Evolutionary conservation across 176 grass and related monocot species (phyloP).

Genomic region (Avena insularis): DNA sequence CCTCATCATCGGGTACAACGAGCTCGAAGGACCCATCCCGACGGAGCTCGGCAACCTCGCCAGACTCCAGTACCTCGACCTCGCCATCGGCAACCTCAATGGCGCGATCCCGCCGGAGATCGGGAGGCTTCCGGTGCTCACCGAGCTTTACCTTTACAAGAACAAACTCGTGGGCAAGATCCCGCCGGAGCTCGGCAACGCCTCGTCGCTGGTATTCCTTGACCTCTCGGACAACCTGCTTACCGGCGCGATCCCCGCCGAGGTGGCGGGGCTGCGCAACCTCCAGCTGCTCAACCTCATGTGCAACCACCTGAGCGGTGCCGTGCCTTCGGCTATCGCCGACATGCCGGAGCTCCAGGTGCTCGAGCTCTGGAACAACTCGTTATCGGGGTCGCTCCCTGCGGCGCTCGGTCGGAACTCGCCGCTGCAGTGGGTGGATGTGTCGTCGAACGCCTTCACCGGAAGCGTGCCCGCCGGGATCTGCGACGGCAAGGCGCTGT

Average conservation of each 20-base stretch:
- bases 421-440: constrained; percentile 87
- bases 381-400: constrained; percentile 68
- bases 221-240: constrained; percentile 83
- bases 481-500: constrained; percentile 66
- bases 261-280: constrained; percentile 61
- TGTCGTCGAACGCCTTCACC: constrained; percentile 76
- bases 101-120: constrained; percentile 76
- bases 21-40: constrained; percentile 78
- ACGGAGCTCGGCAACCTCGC: constrained; percentile 72
- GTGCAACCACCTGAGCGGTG: constrained; percentile 85
- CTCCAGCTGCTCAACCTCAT: constrained; percentile 81
- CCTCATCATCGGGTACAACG: constrained; percentile 89
- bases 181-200: constrained; percentile 75
- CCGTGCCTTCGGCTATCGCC: constrained; percentile 65
- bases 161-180: constrained; percentile 73
- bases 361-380: constrained; percentile 98
- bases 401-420: constrained; percentile 67
- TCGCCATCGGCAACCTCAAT: constrained; percentile 76
- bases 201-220: constrained; percentile 66
- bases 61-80: constrained; percentile 84
- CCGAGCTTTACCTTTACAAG: constrained; percentile 75
- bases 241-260: constrained; percentile 63
- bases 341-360: constrained; percentile 65
- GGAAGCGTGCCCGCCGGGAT: constrained; percentile 62
- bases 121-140: constrained; percentile 61